Percentiles rank a stretch among this genome's conserved stretches.
Evolutionary conservation across 805 yeast species (phyloP).

Genomic region (Monosporozyma aerobia): DNA sequence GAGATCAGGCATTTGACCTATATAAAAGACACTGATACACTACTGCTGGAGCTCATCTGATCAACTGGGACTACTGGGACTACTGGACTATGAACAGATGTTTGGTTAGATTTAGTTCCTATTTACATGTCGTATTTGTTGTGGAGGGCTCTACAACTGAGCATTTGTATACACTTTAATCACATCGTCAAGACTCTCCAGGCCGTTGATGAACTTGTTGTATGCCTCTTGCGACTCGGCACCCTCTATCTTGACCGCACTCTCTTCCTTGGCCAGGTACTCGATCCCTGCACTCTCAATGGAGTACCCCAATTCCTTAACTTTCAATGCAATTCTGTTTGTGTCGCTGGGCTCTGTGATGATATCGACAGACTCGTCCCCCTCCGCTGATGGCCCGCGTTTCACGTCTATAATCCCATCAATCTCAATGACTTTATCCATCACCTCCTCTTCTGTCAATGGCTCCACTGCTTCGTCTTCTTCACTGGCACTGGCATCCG

Average conservation of each 20-base stretch:
- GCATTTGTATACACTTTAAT: slow-evolving; percentile 67
- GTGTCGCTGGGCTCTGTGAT: slow-evolving; percentile 58
- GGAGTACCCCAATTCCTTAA: slow-evolving; percentile 20
- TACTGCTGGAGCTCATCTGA: neutral
- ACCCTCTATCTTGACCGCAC: slow-evolving; percentile 43
- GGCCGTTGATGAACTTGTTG: slow-evolving; percentile 45
- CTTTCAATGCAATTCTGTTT: slow-evolving; percentile 46
- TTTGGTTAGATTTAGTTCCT: neutral
- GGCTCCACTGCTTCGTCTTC: neutral
- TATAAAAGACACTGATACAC: too few species aligned
- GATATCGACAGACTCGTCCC: slow-evolving; percentile 30
- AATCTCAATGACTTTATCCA: slow-evolving; percentile 66
- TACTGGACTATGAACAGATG: neutral
- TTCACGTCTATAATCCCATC: slow-evolving; percentile 69
- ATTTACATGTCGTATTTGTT: neutral
- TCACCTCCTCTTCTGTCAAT: slow-evolving; percentile 55
- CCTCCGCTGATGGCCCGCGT: slow-evolving; percentile 34
- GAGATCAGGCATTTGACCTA: neutral
- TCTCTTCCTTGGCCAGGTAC: slow-evolving; percentile 55
- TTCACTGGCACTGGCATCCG: neutral
- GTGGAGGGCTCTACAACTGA: neutral
- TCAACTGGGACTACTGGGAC: too few species aligned
- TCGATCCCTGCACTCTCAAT: slow-evolving; percentile 23
- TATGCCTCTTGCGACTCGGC: slow-evolving; percentile 44
- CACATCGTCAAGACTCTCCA: slow-evolving; percentile 81